Conservation (phyloP, 2,329 filamentous ascomycete species). For the Laburnicola sp. region DNA sequence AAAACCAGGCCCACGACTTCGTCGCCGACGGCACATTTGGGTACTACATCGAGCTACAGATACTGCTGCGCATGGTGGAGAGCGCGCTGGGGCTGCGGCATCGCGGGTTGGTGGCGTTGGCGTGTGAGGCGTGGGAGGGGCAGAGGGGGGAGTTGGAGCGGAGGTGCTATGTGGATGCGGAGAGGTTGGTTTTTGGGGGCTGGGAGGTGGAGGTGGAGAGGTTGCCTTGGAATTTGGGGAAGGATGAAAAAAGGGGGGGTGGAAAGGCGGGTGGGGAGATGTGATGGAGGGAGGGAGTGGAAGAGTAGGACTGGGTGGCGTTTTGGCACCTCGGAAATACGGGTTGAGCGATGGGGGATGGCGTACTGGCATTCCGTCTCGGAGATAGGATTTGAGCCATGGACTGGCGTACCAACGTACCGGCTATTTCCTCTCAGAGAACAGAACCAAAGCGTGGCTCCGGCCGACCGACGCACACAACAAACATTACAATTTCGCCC, state of each 20-base stretch:
- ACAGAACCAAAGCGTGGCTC: too few relatives aligned
- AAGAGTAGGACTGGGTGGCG: too few relatives aligned
- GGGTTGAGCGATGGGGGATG: not conserved
- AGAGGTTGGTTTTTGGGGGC: not conserved
- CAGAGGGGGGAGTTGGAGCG: not conserved
- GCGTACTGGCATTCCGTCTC: not conserved
- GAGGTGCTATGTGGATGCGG: constrained; percentile 3
- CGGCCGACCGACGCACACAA: too few relatives aligned
- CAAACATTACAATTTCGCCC: constrained; percentile 3
- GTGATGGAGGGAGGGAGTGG: not conserved
- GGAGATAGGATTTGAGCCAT: not conserved
- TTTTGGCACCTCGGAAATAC: not conserved
- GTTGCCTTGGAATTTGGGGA: constrained; percentile 10
- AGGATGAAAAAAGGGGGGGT: not conserved
- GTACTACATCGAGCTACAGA: constrained; percentile 2
- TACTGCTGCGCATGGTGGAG: constrained; percentile 7
- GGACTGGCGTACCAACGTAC: not conserved
- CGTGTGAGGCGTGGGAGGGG: not conserved
- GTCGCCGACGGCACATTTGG: constrained; percentile 6
- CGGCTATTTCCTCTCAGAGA: constrained; percentile 7
- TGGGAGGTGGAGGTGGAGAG: not conserved
- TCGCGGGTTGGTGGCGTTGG: not conserved
- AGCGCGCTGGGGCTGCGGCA: constrained; percentile 1
- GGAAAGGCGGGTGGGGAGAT: not conserved
- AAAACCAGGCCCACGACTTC: constrained; percentile 1